Percentiles rank a stretch among this genome's conserved stretches.
Evolutionary conservation across 2,329 filamentous ascomycete genomes (phyloP).

Genomic region (Aureobasidium zeae): DNA sequence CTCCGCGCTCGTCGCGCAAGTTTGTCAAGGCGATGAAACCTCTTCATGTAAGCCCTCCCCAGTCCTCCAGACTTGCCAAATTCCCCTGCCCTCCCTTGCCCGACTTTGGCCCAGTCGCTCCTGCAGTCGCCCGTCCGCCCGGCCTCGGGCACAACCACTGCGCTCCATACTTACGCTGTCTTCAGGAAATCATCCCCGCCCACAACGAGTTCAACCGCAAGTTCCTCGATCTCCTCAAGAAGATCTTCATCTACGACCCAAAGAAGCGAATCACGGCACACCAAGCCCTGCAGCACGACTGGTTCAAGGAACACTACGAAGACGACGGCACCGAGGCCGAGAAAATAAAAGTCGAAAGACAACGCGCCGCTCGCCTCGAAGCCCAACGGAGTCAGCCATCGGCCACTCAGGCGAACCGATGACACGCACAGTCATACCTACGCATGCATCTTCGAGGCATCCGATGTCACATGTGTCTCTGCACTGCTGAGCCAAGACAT

Average conservation of each 20-base stretch:
- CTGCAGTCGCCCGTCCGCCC: background rate
- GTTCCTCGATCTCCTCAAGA: slow-evolving; percentile 53
- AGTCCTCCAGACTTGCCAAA: background rate
- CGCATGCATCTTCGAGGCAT: too few species aligned
- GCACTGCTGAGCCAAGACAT: too few species aligned
- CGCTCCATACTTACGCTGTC: slow-evolving; percentile 20
- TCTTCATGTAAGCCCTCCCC: slow-evolving; percentile 40
- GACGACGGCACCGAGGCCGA: slow-evolving; percentile 47
- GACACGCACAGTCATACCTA: too few species aligned
- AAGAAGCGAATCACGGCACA: slow-evolving; percentile 56
- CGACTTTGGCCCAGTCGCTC: background rate
- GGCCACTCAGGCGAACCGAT: background rate
- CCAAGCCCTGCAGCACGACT: slow-evolving; percentile 55
- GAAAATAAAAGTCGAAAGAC: slow-evolving; percentile 18
- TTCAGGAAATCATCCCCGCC: slow-evolving; percentile 53
- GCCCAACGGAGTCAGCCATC: slow-evolving; percentile 10
- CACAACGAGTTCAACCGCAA: slow-evolving; percentile 51
- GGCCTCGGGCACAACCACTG: slow-evolving; percentile 5
- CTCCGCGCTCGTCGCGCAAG: slow-evolving; percentile 53
- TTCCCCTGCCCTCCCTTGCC: slow-evolving; percentile 9
- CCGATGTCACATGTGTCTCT: too few species aligned
- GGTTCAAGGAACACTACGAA: slow-evolving; percentile 55
- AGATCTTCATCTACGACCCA: slow-evolving; percentile 59
- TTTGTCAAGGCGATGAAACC: slow-evolving; percentile 62
- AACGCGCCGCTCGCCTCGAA: slow-evolving; percentile 14